These are phyloP conservation scores for Tephrocybe sp. DNA, from an alignment of 768 basidiomycete genomes.

Conservation along the genomic window DNA sequence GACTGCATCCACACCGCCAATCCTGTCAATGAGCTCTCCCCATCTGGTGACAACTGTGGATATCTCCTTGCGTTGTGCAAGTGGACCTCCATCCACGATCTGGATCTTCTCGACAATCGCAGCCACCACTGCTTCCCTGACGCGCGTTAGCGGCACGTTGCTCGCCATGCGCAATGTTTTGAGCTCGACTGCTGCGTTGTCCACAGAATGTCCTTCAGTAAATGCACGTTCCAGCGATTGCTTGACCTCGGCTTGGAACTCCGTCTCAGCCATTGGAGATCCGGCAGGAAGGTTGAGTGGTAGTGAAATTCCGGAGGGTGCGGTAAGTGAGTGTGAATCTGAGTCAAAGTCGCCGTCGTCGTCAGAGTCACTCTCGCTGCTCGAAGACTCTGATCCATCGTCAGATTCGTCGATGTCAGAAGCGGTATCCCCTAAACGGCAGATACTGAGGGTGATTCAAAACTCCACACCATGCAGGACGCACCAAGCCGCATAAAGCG, in stretches of 20 bases:
- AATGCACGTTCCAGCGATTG: conserved; percentile 92
- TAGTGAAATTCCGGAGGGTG: conserved; percentile 51
- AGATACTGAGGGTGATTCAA: not conserved
- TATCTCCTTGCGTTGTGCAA: conserved; percentile 66
- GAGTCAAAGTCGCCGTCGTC: conserved; percentile 38
- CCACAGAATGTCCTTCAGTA: conserved; percentile 86
- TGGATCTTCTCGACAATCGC: conserved; percentile 75
- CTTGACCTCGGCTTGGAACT: conserved; percentile 76
- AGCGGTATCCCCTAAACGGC: conserved; percentile 52
- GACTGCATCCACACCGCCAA: conserved; percentile 81
- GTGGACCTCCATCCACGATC: conserved; percentile 55
- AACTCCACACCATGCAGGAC: conserved; percentile 21
- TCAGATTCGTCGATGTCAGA: conserved; percentile 67
- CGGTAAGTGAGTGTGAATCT: conserved; percentile 36
- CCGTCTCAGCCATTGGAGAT: conserved; percentile 51
- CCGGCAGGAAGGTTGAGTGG: conserved; percentile 29
- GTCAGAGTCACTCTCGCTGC: conserved; percentile 44
- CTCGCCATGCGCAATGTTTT: conserved; percentile 97
- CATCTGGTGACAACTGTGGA: conserved; percentile 66
- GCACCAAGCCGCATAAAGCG: conserved; percentile 73
- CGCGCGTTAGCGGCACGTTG: conserved; percentile 85
- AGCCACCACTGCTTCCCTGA: conserved; percentile 86
- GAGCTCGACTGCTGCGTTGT: conserved; percentile 91
- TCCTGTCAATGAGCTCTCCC: conserved; percentile 78
- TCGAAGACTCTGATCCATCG: conserved; percentile 56